These are phyloP conservation scores for Aspergillus indologenus DNA, from an alignment of 495 filamentous ascomycete genomes.

Conservation along the genomic window DNA sequence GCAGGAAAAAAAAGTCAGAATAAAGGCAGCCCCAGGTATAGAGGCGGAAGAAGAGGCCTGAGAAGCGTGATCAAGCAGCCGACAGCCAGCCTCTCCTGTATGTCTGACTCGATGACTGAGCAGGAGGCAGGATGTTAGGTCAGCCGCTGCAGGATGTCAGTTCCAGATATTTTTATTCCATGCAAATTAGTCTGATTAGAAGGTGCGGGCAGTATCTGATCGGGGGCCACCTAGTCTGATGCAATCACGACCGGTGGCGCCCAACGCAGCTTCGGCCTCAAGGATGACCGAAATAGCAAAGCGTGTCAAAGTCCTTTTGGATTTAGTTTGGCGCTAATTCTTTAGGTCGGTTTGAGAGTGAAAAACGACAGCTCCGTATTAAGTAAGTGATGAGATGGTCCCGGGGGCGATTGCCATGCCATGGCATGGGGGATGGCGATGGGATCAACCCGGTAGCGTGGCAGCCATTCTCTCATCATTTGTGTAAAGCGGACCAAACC, in stretches of 20 bases:
- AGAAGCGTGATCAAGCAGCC: slow-evolving; percentile 8
- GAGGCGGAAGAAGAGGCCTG: not conserved
- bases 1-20: slow-evolving; percentile 2
- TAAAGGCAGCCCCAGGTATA: slow-evolving; percentile 8
- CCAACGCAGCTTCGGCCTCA: slow-evolving; percentile 7
- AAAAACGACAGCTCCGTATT: not conserved
- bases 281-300: slow-evolving; percentile 25
- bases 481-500: not conserved
- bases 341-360: slow-evolving; percentile 11
- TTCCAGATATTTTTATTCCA: not conserved
- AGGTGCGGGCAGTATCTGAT: slow-evolving; percentile 1
- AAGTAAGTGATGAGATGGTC: slow-evolving; percentile 1
- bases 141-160: slow-evolving; percentile 5
- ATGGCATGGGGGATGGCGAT: slow-evolving; percentile 7
- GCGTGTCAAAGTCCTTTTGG: not conserved
- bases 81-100: slow-evolving; percentile 6
- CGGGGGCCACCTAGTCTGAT: slow-evolving; percentile 16
- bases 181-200: slow-evolving; percentile 2
- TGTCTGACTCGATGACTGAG: slow-evolving; percentile 4
- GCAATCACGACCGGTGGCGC: slow-evolving; percentile 7
- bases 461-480: slow-evolving; percentile 12
- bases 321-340: slow-evolving; percentile 18
- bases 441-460: slow-evolving; percentile 11
- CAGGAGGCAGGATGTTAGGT: slow-evolving; percentile 1
- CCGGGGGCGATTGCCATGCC: not conserved